Percentiles rank a stretch among this genome's conserved stretches.
phyloP scores from a whole-genome alignment of 2,329 filamentous ascomycete genomes.

The Sphaerulina vaccinii region DNA sequence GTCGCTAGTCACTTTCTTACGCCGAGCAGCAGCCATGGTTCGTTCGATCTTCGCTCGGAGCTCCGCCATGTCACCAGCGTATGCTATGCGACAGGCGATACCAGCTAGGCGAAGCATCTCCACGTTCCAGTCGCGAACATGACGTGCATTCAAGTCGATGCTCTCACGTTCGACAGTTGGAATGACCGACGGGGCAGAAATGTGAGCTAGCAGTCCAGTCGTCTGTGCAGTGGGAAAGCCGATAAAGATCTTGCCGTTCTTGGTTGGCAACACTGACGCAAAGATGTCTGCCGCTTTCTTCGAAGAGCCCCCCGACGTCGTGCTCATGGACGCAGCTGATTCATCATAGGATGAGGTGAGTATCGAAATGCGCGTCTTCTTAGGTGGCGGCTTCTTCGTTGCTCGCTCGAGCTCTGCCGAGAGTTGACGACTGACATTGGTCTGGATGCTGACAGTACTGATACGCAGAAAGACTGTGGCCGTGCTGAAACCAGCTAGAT shows the following conservation, averaged over 20 bases:
- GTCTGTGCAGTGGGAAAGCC: slow-evolving; percentile 97
- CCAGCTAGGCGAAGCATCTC: slow-evolving; percentile 90
- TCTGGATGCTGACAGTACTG: slow-evolving; percentile 78
- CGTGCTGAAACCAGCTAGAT: slow-evolving; percentile 67
- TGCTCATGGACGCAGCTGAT: slow-evolving; percentile 62
- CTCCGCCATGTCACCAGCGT: slow-evolving; percentile 80
- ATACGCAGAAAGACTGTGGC: slow-evolving; percentile 86
- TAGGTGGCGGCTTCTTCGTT: slow-evolving; percentile 95
- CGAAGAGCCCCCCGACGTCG: slow-evolving; percentile 48
- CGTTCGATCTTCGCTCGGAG: slow-evolving; percentile 56
- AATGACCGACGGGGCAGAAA: slow-evolving; percentile 93
- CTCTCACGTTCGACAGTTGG: slow-evolving; percentile 96
- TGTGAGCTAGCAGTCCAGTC: slow-evolving; percentile 87
- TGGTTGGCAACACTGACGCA: slow-evolving; percentile 82
- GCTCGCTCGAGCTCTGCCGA: slow-evolving; percentile 86
- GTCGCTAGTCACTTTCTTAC: slow-evolving; percentile 56
- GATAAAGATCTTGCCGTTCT: slow-evolving; percentile 90
- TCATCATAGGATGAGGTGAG: slow-evolving; percentile 90
- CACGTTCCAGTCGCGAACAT: slow-evolving; percentile 91
- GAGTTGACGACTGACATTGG: slow-evolving; percentile 69
- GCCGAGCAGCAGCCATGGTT: slow-evolving; percentile 36
- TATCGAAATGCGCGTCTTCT: slow-evolving; percentile 78
- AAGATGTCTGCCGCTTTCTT: slow-evolving; percentile 75
- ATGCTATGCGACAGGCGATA: slow-evolving; percentile 84
- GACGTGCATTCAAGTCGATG: slow-evolving; percentile 92